Evolutionary conservation across 257 asterid genomes (phyloP).

Genomic region (Salvia rosmarinus): DNA sequence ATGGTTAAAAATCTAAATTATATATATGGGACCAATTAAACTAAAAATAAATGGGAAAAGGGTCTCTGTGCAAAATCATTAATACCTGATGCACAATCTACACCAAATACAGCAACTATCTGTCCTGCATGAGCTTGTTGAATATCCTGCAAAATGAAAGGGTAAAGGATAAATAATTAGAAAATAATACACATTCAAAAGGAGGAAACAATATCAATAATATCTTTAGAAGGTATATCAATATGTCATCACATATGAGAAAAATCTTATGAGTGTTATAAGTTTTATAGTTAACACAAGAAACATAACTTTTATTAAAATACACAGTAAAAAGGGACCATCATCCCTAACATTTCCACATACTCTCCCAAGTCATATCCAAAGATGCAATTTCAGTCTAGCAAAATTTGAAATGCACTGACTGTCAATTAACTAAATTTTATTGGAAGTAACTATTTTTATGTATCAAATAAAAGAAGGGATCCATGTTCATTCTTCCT

Average conservation of each 20-base stretch:
- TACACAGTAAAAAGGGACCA: background rate
- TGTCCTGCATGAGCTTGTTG: slow-evolving; percentile 99
- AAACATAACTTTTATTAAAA: background rate
- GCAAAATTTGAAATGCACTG: background rate
- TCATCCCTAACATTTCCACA: background rate
- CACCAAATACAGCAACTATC: slow-evolving; percentile 98
- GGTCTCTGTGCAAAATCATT: background rate
- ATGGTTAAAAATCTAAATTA: slow-evolving; percentile 25
- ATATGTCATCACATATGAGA: background rate
- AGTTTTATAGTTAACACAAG: background rate
- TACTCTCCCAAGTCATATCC: background rate
- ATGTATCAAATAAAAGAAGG: background rate
- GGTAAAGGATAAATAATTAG: slow-evolving; percentile 2
- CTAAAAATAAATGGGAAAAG: slow-evolving; percentile 12
- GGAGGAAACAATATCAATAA: background rate
- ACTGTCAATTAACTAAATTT: slow-evolving; percentile 17
- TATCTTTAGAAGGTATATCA: background rate
- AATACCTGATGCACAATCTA: slow-evolving; percentile 97
- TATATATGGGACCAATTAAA: background rate
- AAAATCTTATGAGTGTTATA: slow-evolving; percentile 23
- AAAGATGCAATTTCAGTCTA: background rate
- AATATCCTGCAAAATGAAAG: slow-evolving; percentile 67
- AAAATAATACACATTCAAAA: slow-evolving; percentile 20
- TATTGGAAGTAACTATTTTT: background rate
- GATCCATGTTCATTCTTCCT: slow-evolving; percentile 20